A percentile compares a stretch with the other conserved stretches of the same genome.
Conservation (phyloP, 2,329 filamentous ascomycete genomes). For the Aspergillus texensis region DNA sequence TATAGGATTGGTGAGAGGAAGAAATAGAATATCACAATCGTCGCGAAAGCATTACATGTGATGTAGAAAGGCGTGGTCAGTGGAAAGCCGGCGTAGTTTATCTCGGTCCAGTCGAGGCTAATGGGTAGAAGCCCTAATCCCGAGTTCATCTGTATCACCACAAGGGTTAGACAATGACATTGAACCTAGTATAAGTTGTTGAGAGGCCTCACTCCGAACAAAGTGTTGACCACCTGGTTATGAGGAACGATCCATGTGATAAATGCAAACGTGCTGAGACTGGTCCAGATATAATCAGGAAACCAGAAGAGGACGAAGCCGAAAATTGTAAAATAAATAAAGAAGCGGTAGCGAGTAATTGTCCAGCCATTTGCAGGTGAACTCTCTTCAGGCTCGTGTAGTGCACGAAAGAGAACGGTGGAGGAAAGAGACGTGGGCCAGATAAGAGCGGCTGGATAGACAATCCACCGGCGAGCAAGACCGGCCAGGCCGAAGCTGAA, state of each 20-base stretch:
- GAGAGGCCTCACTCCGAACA: conserved; percentile 25
- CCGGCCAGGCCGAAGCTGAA: conserved; percentile 25
- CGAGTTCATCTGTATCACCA: conserved; percentile 24
- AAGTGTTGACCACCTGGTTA: conserved; percentile 37
- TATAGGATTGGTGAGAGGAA: conserved; percentile 55
- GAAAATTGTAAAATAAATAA: conserved; percentile 18
- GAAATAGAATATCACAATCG: conserved; percentile 58
- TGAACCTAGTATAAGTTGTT: too few species aligned
- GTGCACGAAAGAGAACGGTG: conserved; percentile 24
- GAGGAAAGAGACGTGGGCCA: conserved; percentile 26
- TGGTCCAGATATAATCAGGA: conserved; percentile 52
- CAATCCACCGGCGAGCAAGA: conserved; percentile 24
- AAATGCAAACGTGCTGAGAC: conserved; percentile 51
- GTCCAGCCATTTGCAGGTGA: conserved; percentile 23
- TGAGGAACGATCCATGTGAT: conserved; percentile 51
- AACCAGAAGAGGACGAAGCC: conserved; percentile 50
- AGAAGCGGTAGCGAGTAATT: conserved; percentile 24
- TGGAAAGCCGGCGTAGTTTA: conserved; percentile 33
- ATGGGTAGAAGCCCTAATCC: conserved; percentile 40
- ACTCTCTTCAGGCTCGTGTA: conserved; percentile 21
- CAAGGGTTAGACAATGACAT: not conserved
- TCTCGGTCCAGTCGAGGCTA: conserved; percentile 50
- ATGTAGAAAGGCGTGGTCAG: conserved; percentile 43
- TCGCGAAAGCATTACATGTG: conserved; percentile 59
- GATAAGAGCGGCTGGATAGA: conserved; percentile 24